Evolutionary conservation across 352 stramenopile species (phyloP).

Genomic region (Pythium oligandrum): DNA sequence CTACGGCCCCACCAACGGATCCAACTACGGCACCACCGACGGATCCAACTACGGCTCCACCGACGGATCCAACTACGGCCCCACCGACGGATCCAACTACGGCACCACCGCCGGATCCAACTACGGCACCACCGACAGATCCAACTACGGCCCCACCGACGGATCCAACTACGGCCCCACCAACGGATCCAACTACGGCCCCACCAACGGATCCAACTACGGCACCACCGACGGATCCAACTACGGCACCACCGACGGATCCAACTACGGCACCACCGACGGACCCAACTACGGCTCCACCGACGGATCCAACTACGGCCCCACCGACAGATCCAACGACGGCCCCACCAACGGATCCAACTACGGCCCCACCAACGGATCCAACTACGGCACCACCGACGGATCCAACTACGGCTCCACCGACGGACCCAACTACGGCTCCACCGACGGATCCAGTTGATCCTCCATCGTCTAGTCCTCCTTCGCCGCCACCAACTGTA

Average conservation of each 20-base stretch:
- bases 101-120: not conserved
- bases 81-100: constrained; percentile 1
- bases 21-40: not conserved
- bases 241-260: not conserved
- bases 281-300: not conserved
- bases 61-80: constrained; percentile 3
- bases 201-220: constrained; percentile 1
- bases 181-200: not conserved
- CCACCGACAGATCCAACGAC: constrained; percentile 3
- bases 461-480: not conserved
- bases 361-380: not conserved
- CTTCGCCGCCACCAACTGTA: not conserved
- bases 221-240: not conserved
- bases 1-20: not conserved
- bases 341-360: constrained; percentile 1
- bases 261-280: constrained; percentile 4
- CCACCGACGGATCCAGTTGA: not conserved
- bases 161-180: not conserved
- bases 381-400: not conserved
- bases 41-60: constrained; percentile 2
- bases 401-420: not conserved
- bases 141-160: constrained; percentile 1
- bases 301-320: not conserved
- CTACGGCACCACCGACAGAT: constrained; percentile 1
- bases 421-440: not conserved